Base-by-base conservation (phyloP, 768 basidiomycete species). In the Hypsizygus marmoreus region DNA sequence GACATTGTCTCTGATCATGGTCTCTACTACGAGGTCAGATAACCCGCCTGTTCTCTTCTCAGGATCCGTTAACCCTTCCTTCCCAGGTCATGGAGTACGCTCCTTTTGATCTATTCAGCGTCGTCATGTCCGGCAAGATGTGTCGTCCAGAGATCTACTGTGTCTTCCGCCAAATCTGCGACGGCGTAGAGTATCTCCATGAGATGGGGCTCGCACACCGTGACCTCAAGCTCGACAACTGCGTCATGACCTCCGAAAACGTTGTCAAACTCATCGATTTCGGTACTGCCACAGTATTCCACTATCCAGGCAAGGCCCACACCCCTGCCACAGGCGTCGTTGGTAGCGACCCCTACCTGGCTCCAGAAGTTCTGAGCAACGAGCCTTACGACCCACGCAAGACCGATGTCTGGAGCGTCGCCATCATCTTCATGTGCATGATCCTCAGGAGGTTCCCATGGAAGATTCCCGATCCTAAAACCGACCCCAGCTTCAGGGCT, bases 91-190 rank as follows among this genome's bases (percentile, higher is more conserved):
- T 99, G 97, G 95, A 98, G 68, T 98, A 97, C 60, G 97, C 97
- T 2, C 97, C 97, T 13, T 97, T 85, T 62, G 97, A 99, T 70
- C 84, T 99, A 45, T 99, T 99, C 73, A 91, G 89, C 49, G 95
- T 97, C 61, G 97, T 99, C 77, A 99, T 99, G 97, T 94, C 95
- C 12, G 91, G 92, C 53, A 97, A 93, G 72, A 99, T 99, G 97
- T 82, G 86, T 49, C 88, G 97, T 17, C 94, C 95, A 40, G 95
- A 99, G 69, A 94, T 97, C 43, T 98, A 97, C 73, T 99, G 97
- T 65, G 93, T 98, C 53, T 98, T 98, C 71, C 90, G 94, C 49
- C 97, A 99, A 69, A 97, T 99, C 56, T 91, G 95, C 67, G 89
- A 92, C 58, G 97, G 97, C 45, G 95, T 99, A 51, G 90, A 95